phyloP scores from a whole-genome alignment of 1,139 yeast species.

The Nematodospora anomalae region DNA sequence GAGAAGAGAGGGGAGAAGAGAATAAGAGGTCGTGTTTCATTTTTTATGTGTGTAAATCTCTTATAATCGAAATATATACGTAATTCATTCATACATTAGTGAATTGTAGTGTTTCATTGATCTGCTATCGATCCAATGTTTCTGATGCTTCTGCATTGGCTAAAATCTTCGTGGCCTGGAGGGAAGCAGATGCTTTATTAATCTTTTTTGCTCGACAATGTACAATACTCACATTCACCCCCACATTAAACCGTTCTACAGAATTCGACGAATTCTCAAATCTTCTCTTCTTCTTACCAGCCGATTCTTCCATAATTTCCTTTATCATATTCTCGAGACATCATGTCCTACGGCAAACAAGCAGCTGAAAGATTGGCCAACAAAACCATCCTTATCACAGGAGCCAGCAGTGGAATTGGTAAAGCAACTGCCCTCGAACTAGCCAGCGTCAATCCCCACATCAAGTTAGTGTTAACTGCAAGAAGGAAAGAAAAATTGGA shows the following conservation, averaged over 20 bases:
- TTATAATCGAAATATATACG: background rate
- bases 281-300: no score
- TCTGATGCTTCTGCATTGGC: no score
- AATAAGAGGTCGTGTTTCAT: background rate
- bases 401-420: conserved; percentile 71
- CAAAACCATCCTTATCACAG: conserved; percentile 65
- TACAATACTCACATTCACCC: no score
- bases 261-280: no score
- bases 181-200: no score
- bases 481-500: conserved; percentile 41
- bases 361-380: conserved; percentile 62
- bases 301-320: no score
- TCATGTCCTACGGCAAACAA: conserved; percentile 46
- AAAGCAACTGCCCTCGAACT: conserved; percentile 43
- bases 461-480: conserved; percentile 43
- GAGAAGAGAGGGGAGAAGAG: background rate
- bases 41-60: background rate
- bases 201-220: no score
- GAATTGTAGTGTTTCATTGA: no score
- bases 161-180: no score
- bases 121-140: no score
- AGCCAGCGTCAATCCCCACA: conserved; percentile 38
- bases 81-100: conserved; percentile 3
- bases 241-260: no score
- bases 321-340: no score